Conservation (phyloP, 164 flowering plant species). For the Macadamia integrifolia region DNA sequence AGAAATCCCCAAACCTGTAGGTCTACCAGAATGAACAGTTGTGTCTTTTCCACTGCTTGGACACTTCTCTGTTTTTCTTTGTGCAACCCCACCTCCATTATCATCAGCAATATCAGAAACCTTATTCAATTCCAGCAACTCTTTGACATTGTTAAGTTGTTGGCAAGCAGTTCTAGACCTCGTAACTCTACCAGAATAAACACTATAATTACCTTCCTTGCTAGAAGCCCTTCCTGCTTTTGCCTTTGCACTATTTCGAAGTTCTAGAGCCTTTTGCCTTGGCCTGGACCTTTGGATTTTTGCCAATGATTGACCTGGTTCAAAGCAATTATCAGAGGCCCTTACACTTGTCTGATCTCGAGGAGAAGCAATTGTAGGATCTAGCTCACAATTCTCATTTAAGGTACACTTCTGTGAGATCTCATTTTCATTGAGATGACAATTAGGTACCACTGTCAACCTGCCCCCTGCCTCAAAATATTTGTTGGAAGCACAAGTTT, state of each 20-base stretch:
- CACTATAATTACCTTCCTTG: slow-evolving; percentile 1
- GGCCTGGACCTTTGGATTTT: slow-evolving; percentile 74
- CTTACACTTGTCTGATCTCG: slow-evolving; percentile 23
- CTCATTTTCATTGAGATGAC: slow-evolving; percentile 10
- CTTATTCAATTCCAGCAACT: slow-evolving; percentile 11
- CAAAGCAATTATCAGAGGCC: slow-evolving; percentile 8
- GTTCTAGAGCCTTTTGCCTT: slow-evolving; percentile 79
- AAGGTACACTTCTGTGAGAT: slow-evolving; percentile 8
- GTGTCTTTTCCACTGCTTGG: not conserved
- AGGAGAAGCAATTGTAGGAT: slow-evolving; percentile 32
- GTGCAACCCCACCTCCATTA: slow-evolving; percentile 8
- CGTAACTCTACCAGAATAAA: slow-evolving; percentile 6
- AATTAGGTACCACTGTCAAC: slow-evolving; percentile 12
- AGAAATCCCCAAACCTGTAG: not conserved
- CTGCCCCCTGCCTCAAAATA: slow-evolving; percentile 20
- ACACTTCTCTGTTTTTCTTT: not conserved
- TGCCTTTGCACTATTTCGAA: slow-evolving; percentile 61
- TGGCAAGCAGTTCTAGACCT: slow-evolving; percentile 16
- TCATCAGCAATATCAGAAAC: slow-evolving; percentile 1
- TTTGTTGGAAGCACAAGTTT: slow-evolving; percentile 22
- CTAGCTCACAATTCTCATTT: slow-evolving; percentile 12
- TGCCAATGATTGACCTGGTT: slow-evolving; percentile 39
- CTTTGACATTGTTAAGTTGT: slow-evolving; percentile 6
- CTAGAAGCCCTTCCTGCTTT: slow-evolving; percentile 15
- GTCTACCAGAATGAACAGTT: not conserved